A percentile compares a stretch with the other conserved stretches of the same genome.
phyloP scores from a whole-genome alignment of 2,329 filamentous ascomycete species.

The Claviceps capensis region DNA sequence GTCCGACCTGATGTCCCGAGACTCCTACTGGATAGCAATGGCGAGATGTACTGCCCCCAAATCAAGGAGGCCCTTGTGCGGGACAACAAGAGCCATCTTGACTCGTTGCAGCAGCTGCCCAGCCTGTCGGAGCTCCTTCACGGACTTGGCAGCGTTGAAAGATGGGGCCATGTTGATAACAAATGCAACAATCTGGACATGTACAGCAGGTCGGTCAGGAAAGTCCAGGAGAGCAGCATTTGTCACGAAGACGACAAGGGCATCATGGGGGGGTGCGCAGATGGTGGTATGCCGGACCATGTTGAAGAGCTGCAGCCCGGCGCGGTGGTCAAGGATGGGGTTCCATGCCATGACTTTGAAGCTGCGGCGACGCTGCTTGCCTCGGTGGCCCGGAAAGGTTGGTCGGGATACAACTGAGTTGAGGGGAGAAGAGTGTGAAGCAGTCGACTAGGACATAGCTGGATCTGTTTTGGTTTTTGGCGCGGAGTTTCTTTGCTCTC shows the following conservation, averaged over 20 bases:
- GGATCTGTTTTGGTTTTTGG: too few relatives aligned
- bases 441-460: too few relatives aligned
- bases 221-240: neutral
- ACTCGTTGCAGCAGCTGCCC: slow-evolving; percentile 18
- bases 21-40: slow-evolving; percentile 6
- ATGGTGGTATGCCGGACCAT: slow-evolving; percentile 10
- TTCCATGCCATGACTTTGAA: slow-evolving; percentile 1
- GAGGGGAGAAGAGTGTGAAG: too few relatives aligned
- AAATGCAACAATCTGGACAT: slow-evolving; percentile 11
- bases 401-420: slow-evolving; percentile 1
- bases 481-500: too few relatives aligned
- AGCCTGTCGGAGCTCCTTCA: slow-evolving; percentile 11
- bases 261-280: neutral
- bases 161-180: slow-evolving; percentile 4
- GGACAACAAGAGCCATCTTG: slow-evolving; percentile 14
- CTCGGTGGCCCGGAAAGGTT: slow-evolving; percentile 3
- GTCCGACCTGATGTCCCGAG: slow-evolving; percentile 4
- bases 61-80: slow-evolving; percentile 7
- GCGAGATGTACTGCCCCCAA: slow-evolving; percentile 3
- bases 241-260: neutral
- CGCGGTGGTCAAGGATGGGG: neutral
- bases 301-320: slow-evolving; percentile 10
- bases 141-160: neutral
- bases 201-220: slow-evolving; percentile 5
- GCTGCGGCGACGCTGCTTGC: slow-evolving; percentile 1